A percentile compares a stretch with the other conserved stretches of the same genome.
Evolutionary conservation across 768 basidiomycete species (phyloP).

Genomic region (Piloderma croceum): DNA sequence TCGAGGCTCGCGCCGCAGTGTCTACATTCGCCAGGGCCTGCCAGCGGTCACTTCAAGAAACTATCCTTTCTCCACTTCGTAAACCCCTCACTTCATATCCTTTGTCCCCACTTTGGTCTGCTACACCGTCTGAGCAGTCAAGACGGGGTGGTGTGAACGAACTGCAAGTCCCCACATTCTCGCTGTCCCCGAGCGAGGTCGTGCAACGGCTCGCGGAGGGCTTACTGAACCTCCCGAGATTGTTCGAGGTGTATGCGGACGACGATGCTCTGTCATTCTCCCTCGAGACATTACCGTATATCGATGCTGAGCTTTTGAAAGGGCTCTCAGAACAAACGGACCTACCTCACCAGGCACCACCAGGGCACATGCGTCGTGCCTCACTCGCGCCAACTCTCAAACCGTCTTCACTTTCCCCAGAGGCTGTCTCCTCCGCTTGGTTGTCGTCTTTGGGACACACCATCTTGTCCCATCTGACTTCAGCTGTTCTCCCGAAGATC

Average conservation of each 20-base stretch:
- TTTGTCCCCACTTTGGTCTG: constrained; percentile 60
- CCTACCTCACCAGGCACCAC: constrained; percentile 23
- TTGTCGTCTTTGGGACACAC: constrained; percentile 83
- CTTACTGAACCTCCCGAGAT: constrained; percentile 84
- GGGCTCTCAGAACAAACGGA: constrained; percentile 37
- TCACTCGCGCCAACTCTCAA: constrained; percentile 34
- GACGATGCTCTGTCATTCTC: constrained; percentile 90
- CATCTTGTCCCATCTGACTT: constrained; percentile 69
- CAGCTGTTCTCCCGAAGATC: constrained; percentile 66
- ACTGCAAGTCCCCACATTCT: constrained; percentile 83
- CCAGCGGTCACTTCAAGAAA: constrained; percentile 73
- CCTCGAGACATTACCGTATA: constrained; percentile 70
- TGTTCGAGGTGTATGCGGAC: constrained; percentile 92
- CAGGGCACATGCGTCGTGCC: constrained; percentile 35
- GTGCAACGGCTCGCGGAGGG: constrained; percentile 90
- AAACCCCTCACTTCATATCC: constrained; percentile 70
- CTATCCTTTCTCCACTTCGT: constrained; percentile 79
- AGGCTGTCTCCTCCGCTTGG: constrained; percentile 86
- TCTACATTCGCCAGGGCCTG: constrained; percentile 63
- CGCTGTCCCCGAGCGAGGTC: constrained; percentile 82
- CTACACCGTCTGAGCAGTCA: constrained; percentile 43
- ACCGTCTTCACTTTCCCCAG: constrained; percentile 49
- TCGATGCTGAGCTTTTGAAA: constrained; percentile 52
- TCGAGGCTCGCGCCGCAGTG: constrained; percentile 49
- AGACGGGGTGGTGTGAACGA: constrained; percentile 41